These are phyloP conservation scores for Salix caprea DNA, from an alignment of 345 rosid species.

Conservation along the genomic window DNA sequence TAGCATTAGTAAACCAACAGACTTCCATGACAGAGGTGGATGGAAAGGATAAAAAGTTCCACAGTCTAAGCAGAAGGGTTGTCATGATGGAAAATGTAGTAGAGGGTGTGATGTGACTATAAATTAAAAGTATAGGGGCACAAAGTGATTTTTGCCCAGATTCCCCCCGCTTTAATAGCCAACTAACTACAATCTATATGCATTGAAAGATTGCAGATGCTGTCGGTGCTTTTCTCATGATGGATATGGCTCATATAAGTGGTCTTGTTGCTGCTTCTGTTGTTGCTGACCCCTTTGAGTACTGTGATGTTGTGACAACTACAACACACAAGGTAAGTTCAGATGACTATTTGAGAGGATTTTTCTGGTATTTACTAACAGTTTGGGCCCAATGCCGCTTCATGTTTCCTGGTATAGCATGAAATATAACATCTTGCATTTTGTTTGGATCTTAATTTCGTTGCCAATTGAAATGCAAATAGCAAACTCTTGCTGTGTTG, in stretches of 20 bases:
- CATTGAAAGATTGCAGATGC: slow-evolving; percentile 74
- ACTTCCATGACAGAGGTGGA: too few relatives aligned
- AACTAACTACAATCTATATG: slow-evolving; percentile 21
- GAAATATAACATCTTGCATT: neutral
- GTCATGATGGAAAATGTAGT: too few relatives aligned
- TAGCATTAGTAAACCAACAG: too few relatives aligned
- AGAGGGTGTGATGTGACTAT: too few relatives aligned
- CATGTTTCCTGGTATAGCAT: neutral
- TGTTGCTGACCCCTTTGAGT: slow-evolving; percentile 76
- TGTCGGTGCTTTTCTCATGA: slow-evolving; percentile 92
- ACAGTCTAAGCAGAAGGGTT: too few relatives aligned
- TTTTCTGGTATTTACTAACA: neutral
- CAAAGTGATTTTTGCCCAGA: too few relatives aligned
- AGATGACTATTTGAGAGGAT: neutral
- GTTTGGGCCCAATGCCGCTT: neutral
- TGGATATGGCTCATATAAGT: slow-evolving; percentile 98
- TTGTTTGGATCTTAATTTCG: neutral
- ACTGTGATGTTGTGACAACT: slow-evolving; percentile 89
- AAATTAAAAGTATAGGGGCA: too few relatives aligned
- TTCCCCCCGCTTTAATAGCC: neutral
- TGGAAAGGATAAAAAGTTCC: too few relatives aligned
- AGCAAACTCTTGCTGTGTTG: neutral
- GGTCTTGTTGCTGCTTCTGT: slow-evolving; percentile 97
- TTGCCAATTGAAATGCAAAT: neutral
- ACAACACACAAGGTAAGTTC: slow-evolving; percentile 79